A percentile compares a stretch with the other conserved stretches of the same genome.
phyloP scores from a whole-genome alignment of 768 basidiomycete species.

The Amyloporia xantha region DNA sequence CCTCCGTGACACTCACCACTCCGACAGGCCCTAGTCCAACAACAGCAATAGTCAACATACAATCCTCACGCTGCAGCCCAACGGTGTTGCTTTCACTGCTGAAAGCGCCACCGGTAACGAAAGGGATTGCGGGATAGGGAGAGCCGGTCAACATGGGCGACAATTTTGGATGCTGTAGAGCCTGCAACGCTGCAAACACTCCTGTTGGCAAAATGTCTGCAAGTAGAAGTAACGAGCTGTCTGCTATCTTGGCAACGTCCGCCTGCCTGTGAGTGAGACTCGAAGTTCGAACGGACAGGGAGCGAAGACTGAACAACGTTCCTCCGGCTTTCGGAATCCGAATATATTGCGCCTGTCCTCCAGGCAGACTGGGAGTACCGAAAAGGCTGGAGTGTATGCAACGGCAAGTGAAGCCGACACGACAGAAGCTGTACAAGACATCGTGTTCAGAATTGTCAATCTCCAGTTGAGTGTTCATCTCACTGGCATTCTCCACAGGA shows the following conservation, averaged over 20 bases:
- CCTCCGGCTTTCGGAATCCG: slow-evolving; percentile 77
- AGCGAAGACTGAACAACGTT: slow-evolving; percentile 60
- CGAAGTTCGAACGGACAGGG: background rate
- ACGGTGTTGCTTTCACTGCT: background rate
- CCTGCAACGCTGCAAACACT: slow-evolving; percentile 68
- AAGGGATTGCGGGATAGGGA: slow-evolving; percentile 44
- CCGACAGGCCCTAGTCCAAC: slow-evolving; percentile 79
- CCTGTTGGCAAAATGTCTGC: slow-evolving; percentile 80
- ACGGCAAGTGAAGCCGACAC: slow-evolving; percentile 65
- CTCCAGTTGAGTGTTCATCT: too few species aligned
- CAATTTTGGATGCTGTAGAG: slow-evolving; percentile 66
- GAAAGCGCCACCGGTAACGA: slow-evolving; percentile 4
- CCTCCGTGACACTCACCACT: slow-evolving; percentile 32
- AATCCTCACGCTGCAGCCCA: slow-evolving; percentile 39
- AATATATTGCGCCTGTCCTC: slow-evolving; percentile 76
- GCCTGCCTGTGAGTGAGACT: background rate
- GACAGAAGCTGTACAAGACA: slow-evolving; percentile 52
- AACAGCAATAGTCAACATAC: slow-evolving; percentile 52
- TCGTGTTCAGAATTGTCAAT: too few species aligned
- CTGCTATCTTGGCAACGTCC: slow-evolving; percentile 34
- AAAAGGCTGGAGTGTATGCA: slow-evolving; percentile 58
- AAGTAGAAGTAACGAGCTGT: slow-evolving; percentile 63
- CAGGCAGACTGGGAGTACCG: slow-evolving; percentile 58
- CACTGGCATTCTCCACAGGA: slow-evolving; percentile 85
- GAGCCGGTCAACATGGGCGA: slow-evolving; percentile 50